Evolutionary conservation across 2,329 filamentous ascomycete genomes (phyloP), one percentile per base, ranked within the genome.

Genomic region (Diaporthe helianthi): DNA sequence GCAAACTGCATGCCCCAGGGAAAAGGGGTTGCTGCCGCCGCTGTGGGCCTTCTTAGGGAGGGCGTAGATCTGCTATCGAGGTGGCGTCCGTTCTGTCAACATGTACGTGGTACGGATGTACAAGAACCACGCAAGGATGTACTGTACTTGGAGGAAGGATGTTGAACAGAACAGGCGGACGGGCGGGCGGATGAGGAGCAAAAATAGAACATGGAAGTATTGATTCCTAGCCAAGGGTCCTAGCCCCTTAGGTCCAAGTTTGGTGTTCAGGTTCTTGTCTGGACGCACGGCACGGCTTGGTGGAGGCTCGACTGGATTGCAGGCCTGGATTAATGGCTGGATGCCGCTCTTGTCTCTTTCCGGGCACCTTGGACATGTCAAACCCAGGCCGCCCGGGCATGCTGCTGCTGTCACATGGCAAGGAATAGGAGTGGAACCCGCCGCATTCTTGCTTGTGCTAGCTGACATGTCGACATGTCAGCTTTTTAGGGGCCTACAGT

Each of bases 381-480:
- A 15, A 24, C 54, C n/a, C 54, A 44, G 54, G 36, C 22, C 22
- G 36, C 17, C 38, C 12, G 22, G 38, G 55, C 31, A 38, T n/a
- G 22, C 17, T 63, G 44, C 44, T 49, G 58, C 29, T n/a, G 58
- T 63, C 58, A 63, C 58, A 63, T 63, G 58, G 58, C 44, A 63
- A 49, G 44, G 58, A 49, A 26, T 29, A 49, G 58, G 58, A 49
- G 49, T 63, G 58, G 44, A n/a, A 36, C 58, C 44, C n/a, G 58
- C 44, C 44, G 58, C 58, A 26, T 49, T 63, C 44, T 63, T 63
- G 44, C 41, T 49, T 49, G 41, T 66, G 47, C 19, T 54, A n/a
- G 64, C 51, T 66, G 64, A 66, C 51, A 53, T 44, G 51, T 66
- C 64, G 64, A 66, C 51, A 53, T 44, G 51, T 66, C 64, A 66